A percentile compares a stretch with the other conserved stretches of the same genome.
Conservation (phyloP, 805 yeast genomes). For the Debaryomyces prosopidis region DNA sequence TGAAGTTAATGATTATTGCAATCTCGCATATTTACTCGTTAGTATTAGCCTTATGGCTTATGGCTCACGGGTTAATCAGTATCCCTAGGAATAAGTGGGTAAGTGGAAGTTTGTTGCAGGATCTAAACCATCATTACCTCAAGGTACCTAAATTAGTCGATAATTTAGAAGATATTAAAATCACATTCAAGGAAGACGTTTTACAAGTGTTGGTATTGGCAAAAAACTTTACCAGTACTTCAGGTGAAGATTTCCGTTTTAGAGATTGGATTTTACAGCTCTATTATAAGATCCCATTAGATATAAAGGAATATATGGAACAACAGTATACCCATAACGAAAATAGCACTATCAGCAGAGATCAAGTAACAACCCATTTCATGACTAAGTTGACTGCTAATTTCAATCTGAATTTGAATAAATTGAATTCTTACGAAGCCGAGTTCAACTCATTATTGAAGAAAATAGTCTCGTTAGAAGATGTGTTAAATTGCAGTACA, state of each 20-base stretch:
- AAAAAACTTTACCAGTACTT: conserved; percentile 38
- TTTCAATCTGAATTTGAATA: conserved; percentile 52
- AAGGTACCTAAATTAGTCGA: conserved; percentile 62
- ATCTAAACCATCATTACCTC: conserved; percentile 43
- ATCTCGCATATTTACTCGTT: conserved; percentile 76
- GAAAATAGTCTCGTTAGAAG: conserved; percentile 56
- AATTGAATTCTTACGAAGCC: conserved; percentile 53
- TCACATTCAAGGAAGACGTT: conserved; percentile 62
- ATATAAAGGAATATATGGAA: conserved; percentile 32
- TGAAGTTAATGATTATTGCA: conserved; percentile 71
- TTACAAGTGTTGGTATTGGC: conserved; percentile 56
- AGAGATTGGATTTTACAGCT: conserved; percentile 68
- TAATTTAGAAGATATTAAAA: conserved; percentile 59
- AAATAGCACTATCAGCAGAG: conserved; percentile 22
- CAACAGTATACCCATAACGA: conserved; percentile 26
- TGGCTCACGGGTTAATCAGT: conserved; percentile 78
- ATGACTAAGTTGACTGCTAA: conserved; percentile 53
- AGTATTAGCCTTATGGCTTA: conserved; percentile 73
- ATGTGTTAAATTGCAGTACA: conserved; percentile 47
- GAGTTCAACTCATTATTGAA: conserved; percentile 54
- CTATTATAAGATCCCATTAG: conserved; percentile 43
- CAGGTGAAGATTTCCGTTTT: conserved; percentile 37
- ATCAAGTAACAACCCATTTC: conserved; percentile 39
- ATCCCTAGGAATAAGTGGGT: conserved; percentile 56
- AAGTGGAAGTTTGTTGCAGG: conserved; percentile 28